Percentiles rank a stretch among this genome's conserved stretches.
phyloP scores from a whole-genome alignment of 257 asterid species.

The Cordia subcordata region DNA sequence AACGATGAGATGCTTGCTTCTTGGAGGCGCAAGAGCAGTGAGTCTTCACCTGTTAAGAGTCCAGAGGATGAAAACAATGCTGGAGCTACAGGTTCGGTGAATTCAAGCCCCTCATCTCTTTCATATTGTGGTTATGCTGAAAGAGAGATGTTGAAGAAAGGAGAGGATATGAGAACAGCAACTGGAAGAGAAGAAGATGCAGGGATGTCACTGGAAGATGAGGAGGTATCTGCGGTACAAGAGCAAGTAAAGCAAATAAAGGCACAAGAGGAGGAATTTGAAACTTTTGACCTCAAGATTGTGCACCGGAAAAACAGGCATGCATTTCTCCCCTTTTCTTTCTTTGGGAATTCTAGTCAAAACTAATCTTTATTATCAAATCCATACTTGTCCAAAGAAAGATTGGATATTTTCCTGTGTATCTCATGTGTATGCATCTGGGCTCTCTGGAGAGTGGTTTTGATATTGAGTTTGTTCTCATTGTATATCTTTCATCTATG shows the following conservation, averaged over 20 bases:
- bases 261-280: constrained; percentile 98
- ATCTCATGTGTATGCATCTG: neutral
- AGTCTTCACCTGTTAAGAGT: constrained; percentile 62
- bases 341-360: constrained; percentile 5
- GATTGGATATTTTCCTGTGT: neutral
- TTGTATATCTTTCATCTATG: neutral
- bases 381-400: neutral
- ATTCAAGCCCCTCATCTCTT: constrained; percentile 80
- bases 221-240: constrained; percentile 94
- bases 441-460: too few species aligned
- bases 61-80: constrained; percentile 57
- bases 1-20: constrained; percentile 63
- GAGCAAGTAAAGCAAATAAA: constrained; percentile 97
- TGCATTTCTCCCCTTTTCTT: constrained; percentile 12
- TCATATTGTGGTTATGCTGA: constrained; percentile 70
- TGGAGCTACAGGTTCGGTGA: constrained; percentile 52
- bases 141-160: constrained; percentile 46
- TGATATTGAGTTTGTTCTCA: too few species aligned
- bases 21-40: constrained; percentile 71
- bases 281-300: constrained; percentile 87
- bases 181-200: constrained; percentile 59
- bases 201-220: constrained; percentile 69
- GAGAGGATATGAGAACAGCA: constrained; percentile 34
- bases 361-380: neutral
- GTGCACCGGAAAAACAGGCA: constrained; percentile 98